phyloP scores from a whole-genome alignment of 2,329 filamentous ascomycete species.

The Colletotrichum plurivorum region DNA sequence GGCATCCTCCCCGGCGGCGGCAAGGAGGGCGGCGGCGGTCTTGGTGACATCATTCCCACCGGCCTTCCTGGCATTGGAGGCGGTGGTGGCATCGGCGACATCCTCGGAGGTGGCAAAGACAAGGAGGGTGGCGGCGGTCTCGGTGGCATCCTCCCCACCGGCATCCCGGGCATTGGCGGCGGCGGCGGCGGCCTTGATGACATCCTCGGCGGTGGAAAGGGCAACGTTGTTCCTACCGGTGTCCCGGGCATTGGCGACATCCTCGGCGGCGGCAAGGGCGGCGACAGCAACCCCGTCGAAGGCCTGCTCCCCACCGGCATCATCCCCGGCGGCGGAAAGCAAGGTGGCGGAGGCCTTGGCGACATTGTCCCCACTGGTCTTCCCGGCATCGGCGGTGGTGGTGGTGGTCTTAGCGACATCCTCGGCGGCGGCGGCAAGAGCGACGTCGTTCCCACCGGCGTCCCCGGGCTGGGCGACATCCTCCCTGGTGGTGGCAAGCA shows the following conservation, averaged over 20 bases:
- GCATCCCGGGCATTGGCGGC: neutral
- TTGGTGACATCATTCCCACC: neutral
- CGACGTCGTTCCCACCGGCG: neutral
- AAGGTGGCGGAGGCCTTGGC: neutral
- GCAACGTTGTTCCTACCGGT: neutral
- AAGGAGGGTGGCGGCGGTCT: neutral
- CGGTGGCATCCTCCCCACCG: neutral
- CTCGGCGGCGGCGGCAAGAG: neutral
- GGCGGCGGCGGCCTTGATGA: neutral
- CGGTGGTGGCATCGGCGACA: neutral
- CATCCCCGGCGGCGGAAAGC: neutral
- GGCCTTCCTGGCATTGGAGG: neutral
- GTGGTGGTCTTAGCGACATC: neutral
- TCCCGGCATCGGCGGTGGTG: neutral
- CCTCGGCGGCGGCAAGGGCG: neutral
- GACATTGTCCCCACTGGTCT: neutral
- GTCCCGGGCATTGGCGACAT: neutral
- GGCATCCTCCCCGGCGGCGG: neutral
- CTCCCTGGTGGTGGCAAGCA: neutral
- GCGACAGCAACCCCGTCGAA: too few species aligned
- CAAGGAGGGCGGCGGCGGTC: neutral
- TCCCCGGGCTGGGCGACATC: neutral
- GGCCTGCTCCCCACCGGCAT: neutral
- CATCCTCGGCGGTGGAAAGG: neutral
- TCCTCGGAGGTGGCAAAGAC: slow-evolving; percentile 4